These are phyloP conservation scores for Lippia alba DNA, from an alignment of 305 asterid genomes.

Conservation along the genomic window DNA sequence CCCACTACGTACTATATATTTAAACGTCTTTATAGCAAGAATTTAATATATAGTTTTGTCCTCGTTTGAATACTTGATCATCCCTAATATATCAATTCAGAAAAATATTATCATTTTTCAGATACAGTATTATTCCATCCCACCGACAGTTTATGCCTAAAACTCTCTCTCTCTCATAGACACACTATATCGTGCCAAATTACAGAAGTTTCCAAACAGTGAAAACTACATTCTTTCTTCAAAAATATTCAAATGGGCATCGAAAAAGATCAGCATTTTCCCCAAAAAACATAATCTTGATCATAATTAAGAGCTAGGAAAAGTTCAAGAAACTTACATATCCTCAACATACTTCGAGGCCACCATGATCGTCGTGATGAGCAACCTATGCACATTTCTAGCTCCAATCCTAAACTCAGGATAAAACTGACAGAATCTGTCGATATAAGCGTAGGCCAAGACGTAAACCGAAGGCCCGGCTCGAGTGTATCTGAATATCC, in stretches of 20 bases:
- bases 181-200: not conserved
- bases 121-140: not conserved
- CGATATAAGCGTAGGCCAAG: conserved; percentile 84
- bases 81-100: too few relatives aligned
- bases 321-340: conserved; percentile 58
- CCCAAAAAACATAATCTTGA: too few relatives aligned
- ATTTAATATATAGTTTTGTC: too few relatives aligned
- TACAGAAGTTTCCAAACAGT: not conserved
- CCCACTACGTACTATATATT: too few relatives aligned
- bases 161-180: not conserved
- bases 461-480: conserved; percentile 93
- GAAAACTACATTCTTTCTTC: not conserved
- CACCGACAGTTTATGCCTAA: not conserved
- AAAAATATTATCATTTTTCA: not conserved
- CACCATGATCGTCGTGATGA: conserved; percentile 83
- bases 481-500: conserved; percentile 81
- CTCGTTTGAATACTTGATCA: too few relatives aligned
- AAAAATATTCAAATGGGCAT: too few relatives aligned
- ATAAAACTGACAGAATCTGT: conserved; percentile 65
- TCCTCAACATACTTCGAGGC: conserved; percentile 96
- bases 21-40: too few relatives aligned
- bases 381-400: conserved; percentile 77
- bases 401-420: conserved; percentile 76
- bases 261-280: too few relatives aligned
- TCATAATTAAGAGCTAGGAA: not conserved